Conservation (phyloP, 2,329 filamentous ascomycete species). For the Aurifilum marmelostoma region DNA sequence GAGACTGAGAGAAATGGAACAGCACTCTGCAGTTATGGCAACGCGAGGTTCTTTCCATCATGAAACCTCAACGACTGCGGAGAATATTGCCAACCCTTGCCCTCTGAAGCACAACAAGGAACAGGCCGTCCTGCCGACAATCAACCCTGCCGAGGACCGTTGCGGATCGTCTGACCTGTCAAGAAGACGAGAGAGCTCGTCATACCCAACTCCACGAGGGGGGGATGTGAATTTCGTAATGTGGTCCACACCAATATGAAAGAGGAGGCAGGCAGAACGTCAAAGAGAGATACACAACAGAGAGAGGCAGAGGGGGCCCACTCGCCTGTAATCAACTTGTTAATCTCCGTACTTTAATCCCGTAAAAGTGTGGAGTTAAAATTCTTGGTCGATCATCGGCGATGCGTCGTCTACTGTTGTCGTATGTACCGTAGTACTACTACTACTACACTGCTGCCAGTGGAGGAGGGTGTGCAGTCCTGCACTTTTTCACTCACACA, state of each 20-base stretch:
- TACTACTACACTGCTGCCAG: background rate
- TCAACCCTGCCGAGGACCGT: constrained; percentile 17
- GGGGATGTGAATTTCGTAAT: constrained; percentile 19
- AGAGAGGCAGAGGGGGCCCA: constrained; percentile 15
- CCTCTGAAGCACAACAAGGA: constrained; percentile 19
- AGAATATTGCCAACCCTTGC: constrained; percentile 18
- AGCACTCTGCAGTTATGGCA: constrained; percentile 8
- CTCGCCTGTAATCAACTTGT: background rate
- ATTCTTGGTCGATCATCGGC: constrained; percentile 7
- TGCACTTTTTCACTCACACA: background rate
- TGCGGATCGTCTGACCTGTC: constrained; percentile 11
- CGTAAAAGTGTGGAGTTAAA: constrained; percentile 21
- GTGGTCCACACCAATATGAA: background rate
- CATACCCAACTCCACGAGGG: constrained; percentile 16
- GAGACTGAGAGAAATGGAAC: too few species aligned
- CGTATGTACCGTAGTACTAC: background rate
- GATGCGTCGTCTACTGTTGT: too few species aligned
- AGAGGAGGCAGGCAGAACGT: background rate
- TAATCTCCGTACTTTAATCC: constrained; percentile 23
- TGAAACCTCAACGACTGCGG: constrained; percentile 21
- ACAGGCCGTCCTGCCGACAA: constrained; percentile 3
- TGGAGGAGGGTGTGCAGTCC: constrained; percentile 15
- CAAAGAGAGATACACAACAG: background rate
- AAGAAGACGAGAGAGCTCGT: constrained; percentile 6
- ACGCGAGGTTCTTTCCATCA: constrained; percentile 16